Evolutionary conservation across 2,329 filamentous ascomycete genomes (phyloP).

Genomic region (Penicillium sp.): DNA sequence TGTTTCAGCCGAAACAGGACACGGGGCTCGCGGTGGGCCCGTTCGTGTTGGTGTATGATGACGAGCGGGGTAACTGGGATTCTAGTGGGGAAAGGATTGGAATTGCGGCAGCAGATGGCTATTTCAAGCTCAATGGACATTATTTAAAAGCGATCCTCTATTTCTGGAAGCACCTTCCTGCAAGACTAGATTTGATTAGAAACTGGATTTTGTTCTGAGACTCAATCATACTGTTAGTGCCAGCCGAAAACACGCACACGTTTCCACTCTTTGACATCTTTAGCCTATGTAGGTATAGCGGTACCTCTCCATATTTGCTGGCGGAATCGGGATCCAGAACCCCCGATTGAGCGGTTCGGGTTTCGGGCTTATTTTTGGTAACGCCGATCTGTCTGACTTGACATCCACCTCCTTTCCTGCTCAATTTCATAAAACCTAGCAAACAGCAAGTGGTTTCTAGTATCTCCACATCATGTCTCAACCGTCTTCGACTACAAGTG

Average conservation of each 20-base stretch:
- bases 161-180: neutral
- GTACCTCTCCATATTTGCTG: too few species aligned
- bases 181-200: neutral
- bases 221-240: neutral
- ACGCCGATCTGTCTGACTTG: neutral
- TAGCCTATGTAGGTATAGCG: too few species aligned
- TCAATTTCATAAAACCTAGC: neutral
- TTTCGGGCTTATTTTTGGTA: neutral
- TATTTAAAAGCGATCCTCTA: neutral
- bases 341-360: too few species aligned
- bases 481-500: slow-evolving; percentile 11
- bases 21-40: neutral
- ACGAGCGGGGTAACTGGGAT: neutral
- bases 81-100: neutral
- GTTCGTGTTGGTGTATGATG: neutral
- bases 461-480: slow-evolving; percentile 2
- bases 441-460: neutral
- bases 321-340: too few species aligned
- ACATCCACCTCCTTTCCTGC: too few species aligned
- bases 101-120: neutral
- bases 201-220: neutral
- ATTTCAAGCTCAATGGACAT: neutral
- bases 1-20: neutral
- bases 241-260: neutral
- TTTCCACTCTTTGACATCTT: neutral